Evolutionary conservation across 176 grass and related monocot genomes (phyloP).

Genomic region (Canna indica): DNA sequence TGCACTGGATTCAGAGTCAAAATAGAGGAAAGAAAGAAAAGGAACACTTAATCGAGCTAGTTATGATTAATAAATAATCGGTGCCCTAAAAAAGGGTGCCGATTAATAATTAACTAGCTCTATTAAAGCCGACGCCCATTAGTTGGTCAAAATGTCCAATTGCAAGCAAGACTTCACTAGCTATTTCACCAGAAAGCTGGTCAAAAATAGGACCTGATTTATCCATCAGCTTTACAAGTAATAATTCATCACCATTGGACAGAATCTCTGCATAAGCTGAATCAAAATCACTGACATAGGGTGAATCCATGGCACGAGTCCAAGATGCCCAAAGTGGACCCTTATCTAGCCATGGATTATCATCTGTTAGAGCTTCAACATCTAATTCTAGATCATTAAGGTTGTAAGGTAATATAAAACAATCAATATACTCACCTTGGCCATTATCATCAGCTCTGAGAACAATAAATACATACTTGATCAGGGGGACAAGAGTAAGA

Average conservation of each 20-base stretch:
- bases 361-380: constrained; percentile 56
- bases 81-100: no score
- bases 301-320: constrained; percentile 77
- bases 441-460: constrained; percentile 21
- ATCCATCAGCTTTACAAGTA: constrained; percentile 94
- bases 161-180: constrained; percentile 71
- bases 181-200: constrained; percentile 68
- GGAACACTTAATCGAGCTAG: no score
- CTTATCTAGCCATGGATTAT: constrained; percentile 58
- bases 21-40: no score
- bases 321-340: constrained; percentile 74
- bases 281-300: constrained; percentile 69
- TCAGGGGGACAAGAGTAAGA: constrained; percentile 14
- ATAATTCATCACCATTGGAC: constrained; percentile 58
- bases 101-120: no score
- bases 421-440: neutral
- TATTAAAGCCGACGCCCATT: no score
- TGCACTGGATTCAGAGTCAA: no score
- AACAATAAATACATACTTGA: constrained; percentile 20
- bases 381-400: constrained; percentile 59
- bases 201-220: constrained; percentile 83
- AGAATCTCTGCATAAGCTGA: constrained; percentile 78
- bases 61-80: no score
- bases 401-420: no score
- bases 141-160: constrained; percentile 74